These are phyloP conservation scores for Plectranthus barbatus DNA, from an alignment of 257 asterid genomes.

Conservation along the genomic window DNA sequence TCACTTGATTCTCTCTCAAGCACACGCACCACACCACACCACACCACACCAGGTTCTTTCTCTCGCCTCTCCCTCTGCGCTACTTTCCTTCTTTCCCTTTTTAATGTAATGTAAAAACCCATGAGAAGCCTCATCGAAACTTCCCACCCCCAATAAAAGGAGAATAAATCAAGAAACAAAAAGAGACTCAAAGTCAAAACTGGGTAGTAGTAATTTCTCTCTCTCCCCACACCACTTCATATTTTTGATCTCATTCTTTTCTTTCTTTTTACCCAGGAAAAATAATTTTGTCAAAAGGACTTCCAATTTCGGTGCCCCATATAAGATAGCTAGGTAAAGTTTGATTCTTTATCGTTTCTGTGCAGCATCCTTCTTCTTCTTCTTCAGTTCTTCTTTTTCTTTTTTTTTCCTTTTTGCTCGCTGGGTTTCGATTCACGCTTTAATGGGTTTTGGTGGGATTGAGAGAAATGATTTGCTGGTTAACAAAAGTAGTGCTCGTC, in stretches of 20 bases:
- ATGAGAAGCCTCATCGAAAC: constrained; percentile 25
- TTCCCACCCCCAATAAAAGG: constrained; percentile 20
- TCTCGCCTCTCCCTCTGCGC: not conserved
- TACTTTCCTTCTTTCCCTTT: not conserved
- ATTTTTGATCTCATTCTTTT: constrained; percentile 13
- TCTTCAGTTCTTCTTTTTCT: too few relatives aligned
- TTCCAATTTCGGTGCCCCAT: constrained; percentile 20
- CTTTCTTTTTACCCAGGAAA: constrained; percentile 1
- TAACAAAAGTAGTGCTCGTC: not conserved
- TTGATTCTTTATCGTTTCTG: constrained; percentile 18
- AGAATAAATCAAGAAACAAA: not conserved
- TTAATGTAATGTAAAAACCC: constrained; percentile 6
- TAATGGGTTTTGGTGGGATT: constrained; percentile 21
- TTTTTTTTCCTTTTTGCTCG: not conserved
- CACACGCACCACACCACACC: too few relatives aligned
- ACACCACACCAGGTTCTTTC: too few relatives aligned
- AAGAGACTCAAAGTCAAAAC: constrained; percentile 31
- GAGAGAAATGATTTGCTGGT: constrained; percentile 13
- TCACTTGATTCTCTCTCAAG: too few relatives aligned
- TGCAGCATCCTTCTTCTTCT: not conserved
- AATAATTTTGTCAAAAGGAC: constrained; percentile 9
- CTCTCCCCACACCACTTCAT: constrained; percentile 16
- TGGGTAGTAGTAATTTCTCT: constrained; percentile 19
- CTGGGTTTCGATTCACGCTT: constrained; percentile 11
- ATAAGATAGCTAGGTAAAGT: constrained; percentile 22